Evolutionary conservation across 257 asterid genomes (phyloP).

Genomic region (Nicotiana paniculata): DNA sequence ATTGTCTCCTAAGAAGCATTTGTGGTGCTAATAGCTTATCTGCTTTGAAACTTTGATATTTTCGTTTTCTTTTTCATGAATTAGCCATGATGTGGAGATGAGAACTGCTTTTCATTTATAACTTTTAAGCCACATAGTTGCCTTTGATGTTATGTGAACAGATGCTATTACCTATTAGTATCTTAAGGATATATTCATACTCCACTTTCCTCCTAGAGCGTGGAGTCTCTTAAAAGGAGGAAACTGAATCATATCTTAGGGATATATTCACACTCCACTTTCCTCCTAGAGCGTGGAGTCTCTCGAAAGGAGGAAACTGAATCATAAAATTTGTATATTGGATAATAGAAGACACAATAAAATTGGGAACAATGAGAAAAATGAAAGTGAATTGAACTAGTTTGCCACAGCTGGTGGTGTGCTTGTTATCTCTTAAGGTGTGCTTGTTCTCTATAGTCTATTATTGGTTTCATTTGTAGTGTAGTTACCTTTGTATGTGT

Average conservation of each 20-base stretch:
- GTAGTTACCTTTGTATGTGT: no score
- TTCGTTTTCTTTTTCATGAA: background rate
- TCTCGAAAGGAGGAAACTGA: background rate
- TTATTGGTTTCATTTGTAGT: no score
- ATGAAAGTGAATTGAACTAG: background rate
- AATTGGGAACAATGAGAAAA: background rate
- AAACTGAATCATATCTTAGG: background rate
- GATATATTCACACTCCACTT: background rate
- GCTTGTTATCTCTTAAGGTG: no score
- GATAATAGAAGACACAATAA: background rate
- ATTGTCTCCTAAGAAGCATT: background rate
- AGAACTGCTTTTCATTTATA: background rate
- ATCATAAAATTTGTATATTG: background rate
- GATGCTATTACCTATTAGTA: background rate
- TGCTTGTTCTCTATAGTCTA: no score
- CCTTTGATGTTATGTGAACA: background rate
- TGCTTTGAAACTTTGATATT: background rate
- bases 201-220: background rate
- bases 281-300: background rate
- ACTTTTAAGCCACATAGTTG: background rate
- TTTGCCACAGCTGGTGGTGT: no score
- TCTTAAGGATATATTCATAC: background rate
- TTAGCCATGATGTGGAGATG: background rate
- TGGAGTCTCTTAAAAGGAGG: background rate
- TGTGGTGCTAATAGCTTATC: background rate